Percentiles rank a stretch among this genome's conserved stretches.
phyloP scores from a whole-genome alignment of 2,329 filamentous ascomycete species.

The Fusarium pseudonygamai region DNA sequence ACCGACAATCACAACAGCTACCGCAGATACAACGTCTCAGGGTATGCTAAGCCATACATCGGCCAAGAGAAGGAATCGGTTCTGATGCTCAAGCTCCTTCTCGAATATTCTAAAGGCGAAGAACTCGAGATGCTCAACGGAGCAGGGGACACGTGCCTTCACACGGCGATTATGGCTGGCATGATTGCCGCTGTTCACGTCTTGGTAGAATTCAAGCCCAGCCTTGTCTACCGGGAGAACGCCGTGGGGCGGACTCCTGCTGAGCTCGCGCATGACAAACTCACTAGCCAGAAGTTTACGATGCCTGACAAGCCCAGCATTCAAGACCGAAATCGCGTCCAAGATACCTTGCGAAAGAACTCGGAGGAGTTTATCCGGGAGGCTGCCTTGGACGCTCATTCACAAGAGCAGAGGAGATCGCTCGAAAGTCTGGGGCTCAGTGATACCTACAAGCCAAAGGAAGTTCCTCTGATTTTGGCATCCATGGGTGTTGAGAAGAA shows the following conservation, averaged over 20 bases:
- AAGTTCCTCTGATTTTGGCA: slow-evolving; percentile 40
- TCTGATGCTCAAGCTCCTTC: slow-evolving; percentile 58
- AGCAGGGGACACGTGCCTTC: slow-evolving; percentile 72
- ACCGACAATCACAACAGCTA: slow-evolving; percentile 8
- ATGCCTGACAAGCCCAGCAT: slow-evolving; percentile 25
- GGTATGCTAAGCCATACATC: slow-evolving; percentile 35
- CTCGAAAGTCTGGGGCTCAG: slow-evolving; percentile 43
- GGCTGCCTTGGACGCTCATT: slow-evolving; percentile 12
- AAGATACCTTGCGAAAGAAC: not conserved
- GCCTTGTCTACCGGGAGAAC: slow-evolving; percentile 76
- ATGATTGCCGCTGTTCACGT: slow-evolving; percentile 50
- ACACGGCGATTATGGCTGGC: slow-evolving; percentile 60
- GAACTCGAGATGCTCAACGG: slow-evolving; percentile 69
- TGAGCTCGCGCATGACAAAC: slow-evolving; percentile 70
- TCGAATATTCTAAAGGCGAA: slow-evolving; percentile 65
- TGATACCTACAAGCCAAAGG: slow-evolving; percentile 40
- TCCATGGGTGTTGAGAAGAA: slow-evolving; percentile 41
- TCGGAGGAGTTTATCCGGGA: slow-evolving; percentile 28
- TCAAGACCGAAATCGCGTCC: not conserved
- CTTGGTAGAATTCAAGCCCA: slow-evolving; percentile 65
- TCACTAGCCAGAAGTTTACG: slow-evolving; percentile 53
- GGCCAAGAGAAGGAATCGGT: slow-evolving; percentile 44
- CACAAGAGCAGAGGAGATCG: slow-evolving; percentile 28
- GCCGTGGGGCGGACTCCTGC: slow-evolving; percentile 77
- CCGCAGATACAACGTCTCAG: slow-evolving; percentile 14